Conservation (phyloP, 768 basidiomycete genomes). For the Suillus tomentosus region DNA sequence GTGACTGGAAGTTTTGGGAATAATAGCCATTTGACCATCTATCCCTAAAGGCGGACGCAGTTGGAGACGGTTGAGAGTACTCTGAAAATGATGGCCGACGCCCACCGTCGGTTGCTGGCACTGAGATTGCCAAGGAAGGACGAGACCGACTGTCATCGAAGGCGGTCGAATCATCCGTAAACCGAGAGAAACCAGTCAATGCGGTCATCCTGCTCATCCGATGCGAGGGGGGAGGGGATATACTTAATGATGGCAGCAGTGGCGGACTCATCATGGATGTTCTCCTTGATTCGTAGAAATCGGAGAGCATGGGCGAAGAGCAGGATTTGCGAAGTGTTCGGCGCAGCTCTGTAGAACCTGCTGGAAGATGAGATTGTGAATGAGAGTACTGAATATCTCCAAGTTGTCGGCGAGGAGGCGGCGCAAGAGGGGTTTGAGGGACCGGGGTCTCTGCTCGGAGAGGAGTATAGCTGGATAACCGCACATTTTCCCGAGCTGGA, state of each 20-base stretch:
- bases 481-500: constrained; percentile 35
- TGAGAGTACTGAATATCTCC: constrained; percentile 48
- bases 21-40: constrained; percentile 40
- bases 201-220: constrained; percentile 28
- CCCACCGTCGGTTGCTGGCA: constrained; percentile 34
- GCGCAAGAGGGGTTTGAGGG: constrained; percentile 61
- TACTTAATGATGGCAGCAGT: constrained; percentile 39
- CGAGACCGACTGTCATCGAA: constrained; percentile 33
- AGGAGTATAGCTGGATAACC: constrained; percentile 46
- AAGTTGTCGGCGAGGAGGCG: constrained; percentile 58
- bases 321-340: constrained; percentile 46
- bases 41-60: constrained; percentile 80
- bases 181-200: constrained; percentile 24
- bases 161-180: constrained; percentile 33
- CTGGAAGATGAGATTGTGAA: constrained; percentile 55
- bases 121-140: constrained; percentile 54
- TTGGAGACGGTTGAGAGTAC: constrained; percentile 72
- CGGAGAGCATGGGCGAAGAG: constrained; percentile 57
- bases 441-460: constrained; percentile 68
- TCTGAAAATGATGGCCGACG: constrained; percentile 63
- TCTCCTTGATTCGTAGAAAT: constrained; percentile 39
- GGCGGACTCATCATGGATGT: constrained; percentile 47
- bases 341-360: constrained; percentile 11
- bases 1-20: constrained; percentile 28
- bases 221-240: constrained; percentile 32